Evolutionary conservation across 148 eudicot species (phyloP).

Genomic region (Vaccinium corymbosum): DNA sequence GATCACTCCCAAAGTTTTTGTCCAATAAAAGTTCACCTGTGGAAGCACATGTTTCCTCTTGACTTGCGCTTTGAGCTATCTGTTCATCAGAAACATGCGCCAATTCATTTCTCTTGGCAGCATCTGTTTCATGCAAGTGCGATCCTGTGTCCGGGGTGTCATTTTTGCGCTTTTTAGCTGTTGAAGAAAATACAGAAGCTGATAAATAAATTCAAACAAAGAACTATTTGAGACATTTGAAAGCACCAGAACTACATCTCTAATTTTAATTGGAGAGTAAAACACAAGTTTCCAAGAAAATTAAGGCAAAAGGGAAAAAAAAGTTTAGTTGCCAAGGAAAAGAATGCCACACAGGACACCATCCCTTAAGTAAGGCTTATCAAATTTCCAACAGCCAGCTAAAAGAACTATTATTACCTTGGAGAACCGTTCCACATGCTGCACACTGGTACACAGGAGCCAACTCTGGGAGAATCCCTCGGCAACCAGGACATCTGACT

Average conservation of each 20-base stretch:
- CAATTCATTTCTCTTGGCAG: slow-evolving; percentile 23
- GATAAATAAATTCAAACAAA: slow-evolving; percentile 3
- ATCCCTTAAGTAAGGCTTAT: not conserved
- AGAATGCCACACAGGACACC: not conserved
- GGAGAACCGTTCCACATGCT: slow-evolving; percentile 63
- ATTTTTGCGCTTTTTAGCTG: slow-evolving; percentile 55
- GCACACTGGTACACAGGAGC: slow-evolving; percentile 73
- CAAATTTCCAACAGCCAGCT: not conserved
- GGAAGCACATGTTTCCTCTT: slow-evolving; percentile 22
- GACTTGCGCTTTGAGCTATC: slow-evolving; percentile 34
- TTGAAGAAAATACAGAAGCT: slow-evolving; percentile 18
- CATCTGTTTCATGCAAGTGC: slow-evolving; percentile 19
- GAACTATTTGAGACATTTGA: not conserved
- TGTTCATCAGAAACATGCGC: slow-evolving; percentile 31
- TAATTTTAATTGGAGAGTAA: not conserved
- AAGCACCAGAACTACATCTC: not conserved
- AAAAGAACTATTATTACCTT: slow-evolving; percentile 40
- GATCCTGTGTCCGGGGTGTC: slow-evolving; percentile 17
- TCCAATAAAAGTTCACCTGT: slow-evolving; percentile 22
- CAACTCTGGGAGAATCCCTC: slow-evolving; percentile 55
- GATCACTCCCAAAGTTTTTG: slow-evolving; percentile 20
- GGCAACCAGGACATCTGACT: slow-evolving; percentile 80
- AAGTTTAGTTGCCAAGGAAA: not conserved
- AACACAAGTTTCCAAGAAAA: not conserved
- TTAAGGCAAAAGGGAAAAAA: not conserved